A percentile compares a stretch with the other conserved stretches of the same genome.
These are phyloP conservation scores for Pythium volutum DNA, from an alignment of 352 stramenopile species.

Conservation along the genomic window DNA sequence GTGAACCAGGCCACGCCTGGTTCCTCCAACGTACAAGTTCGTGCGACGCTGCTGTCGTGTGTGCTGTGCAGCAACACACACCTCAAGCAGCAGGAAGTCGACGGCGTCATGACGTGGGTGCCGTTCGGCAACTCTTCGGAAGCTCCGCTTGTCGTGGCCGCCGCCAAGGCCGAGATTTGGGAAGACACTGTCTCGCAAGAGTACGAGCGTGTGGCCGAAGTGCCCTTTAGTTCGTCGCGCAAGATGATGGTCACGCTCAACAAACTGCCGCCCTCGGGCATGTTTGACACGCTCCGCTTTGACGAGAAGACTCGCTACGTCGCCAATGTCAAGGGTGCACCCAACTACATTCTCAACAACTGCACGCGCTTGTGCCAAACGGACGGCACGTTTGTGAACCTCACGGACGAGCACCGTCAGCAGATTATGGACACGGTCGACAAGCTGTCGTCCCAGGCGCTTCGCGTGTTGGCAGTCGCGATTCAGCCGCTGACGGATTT, in stretches of 20 bases:
- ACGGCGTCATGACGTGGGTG: slow-evolving; percentile 45
- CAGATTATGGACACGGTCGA: slow-evolving; percentile 61
- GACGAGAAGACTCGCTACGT: slow-evolving; percentile 40
- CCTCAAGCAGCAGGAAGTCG: slow-evolving; percentile 55
- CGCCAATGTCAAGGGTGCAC: slow-evolving; percentile 60
- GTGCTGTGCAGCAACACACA: slow-evolving; percentile 79
- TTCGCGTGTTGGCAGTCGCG: slow-evolving; percentile 89
- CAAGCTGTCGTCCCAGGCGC: slow-evolving; percentile 62
- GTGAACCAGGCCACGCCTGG: slow-evolving; percentile 36
- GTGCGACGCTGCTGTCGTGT: slow-evolving; percentile 50
- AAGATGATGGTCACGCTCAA: slow-evolving; percentile 94
- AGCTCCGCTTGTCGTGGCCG: slow-evolving; percentile 65
- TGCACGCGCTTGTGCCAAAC: slow-evolving; percentile 53
- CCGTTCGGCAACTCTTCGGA: slow-evolving; percentile 74
- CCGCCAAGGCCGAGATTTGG: slow-evolving; percentile 65
- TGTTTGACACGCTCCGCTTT: slow-evolving; percentile 42
- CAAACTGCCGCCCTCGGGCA: slow-evolving; percentile 31
- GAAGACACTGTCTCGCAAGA: slow-evolving; percentile 46
- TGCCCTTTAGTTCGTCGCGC: slow-evolving; percentile 93
- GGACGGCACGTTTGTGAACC: slow-evolving; percentile 43
- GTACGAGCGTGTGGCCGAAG: slow-evolving; percentile 82
- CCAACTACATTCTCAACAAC: slow-evolving; percentile 70
- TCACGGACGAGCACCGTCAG: slow-evolving; percentile 42
- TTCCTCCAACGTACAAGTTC: slow-evolving; percentile 50
- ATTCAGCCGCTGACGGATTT: slow-evolving; percentile 64